Evolutionary conservation across 192 early-diverging fungal genomes (phyloP).

Genomic region (Entophlyctis luteolus): DNA sequence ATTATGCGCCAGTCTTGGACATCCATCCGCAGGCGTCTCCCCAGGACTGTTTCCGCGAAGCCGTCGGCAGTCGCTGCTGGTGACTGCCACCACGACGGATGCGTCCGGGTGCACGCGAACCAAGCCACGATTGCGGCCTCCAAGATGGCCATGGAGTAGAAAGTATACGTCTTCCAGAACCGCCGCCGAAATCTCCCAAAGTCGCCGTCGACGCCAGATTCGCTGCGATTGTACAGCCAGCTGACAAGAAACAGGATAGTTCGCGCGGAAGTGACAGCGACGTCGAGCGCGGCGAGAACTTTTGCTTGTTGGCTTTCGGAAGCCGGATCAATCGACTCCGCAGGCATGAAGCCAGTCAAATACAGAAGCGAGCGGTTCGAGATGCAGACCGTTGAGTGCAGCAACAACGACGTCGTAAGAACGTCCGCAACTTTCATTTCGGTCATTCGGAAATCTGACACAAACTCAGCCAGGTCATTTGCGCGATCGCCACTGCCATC

Average conservation of each 20-base stretch:
- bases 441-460: neutral
- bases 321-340: neutral
- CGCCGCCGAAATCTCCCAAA: neutral
- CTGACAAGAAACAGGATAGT: neutral
- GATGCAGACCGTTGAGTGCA: neutral
- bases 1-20: neutral
- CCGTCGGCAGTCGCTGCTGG: neutral
- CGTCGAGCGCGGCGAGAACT: neutral
- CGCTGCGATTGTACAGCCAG: neutral
- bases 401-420: slow-evolving; percentile 4
- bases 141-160: neutral
- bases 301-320: neutral
- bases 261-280: neutral
- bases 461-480: neutral
- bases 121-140: neutral
- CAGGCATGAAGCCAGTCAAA: neutral
- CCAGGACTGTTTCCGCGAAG: too few species aligned
- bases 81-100: neutral
- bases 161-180: neutral
- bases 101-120: neutral
- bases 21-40: neutral
- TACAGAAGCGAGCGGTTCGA: neutral
- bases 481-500: neutral
- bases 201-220: neutral
- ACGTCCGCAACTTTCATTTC: neutral